Evolutionary conservation across 257 asterid genomes (phyloP).

Genomic region (Solanum pennellii): DNA sequence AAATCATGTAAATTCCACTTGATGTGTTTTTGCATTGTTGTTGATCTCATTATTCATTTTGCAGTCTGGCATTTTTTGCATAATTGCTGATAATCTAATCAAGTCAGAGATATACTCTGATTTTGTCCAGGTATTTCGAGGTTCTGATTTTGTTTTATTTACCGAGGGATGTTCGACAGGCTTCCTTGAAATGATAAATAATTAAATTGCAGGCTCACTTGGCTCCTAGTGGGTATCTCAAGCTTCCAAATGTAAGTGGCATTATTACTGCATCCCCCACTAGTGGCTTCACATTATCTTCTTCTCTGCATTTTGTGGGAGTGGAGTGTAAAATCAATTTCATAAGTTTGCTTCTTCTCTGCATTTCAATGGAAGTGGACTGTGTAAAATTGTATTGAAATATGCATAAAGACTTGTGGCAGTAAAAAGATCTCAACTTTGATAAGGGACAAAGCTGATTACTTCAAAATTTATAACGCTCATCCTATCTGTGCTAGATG

Average conservation of each 20-base stretch:
- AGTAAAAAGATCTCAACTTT: not conserved
- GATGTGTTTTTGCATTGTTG: not conserved
- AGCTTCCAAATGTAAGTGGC: constrained; percentile 79
- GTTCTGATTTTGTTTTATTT: not conserved
- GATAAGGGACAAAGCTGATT: not conserved
- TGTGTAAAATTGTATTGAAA: not conserved
- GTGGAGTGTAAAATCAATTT: not conserved
- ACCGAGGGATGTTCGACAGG: not conserved
- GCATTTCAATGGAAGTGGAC: not conserved
- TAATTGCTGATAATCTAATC: constrained; percentile 59
- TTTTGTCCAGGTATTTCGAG: constrained; percentile 53
- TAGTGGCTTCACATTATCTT: not conserved
- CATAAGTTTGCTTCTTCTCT: not conserved
- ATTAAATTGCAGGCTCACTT: constrained; percentile 64
- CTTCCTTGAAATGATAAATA: not conserved
- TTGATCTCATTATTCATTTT: constrained; percentile 1
- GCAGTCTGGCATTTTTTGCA: constrained; percentile 80
- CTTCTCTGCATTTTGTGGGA: not conserved
- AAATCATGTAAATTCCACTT: not conserved
- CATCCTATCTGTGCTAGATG: not conserved
- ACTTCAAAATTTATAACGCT: not conserved
- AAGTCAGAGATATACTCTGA: constrained; percentile 69
- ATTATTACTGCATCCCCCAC: not conserved
- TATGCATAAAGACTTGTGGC: not conserved
- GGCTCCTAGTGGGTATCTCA: constrained; percentile 97